These are phyloP conservation scores for Populus deltoides DNA, from an alignment of 345 rosid genomes.

Conservation along the genomic window DNA sequence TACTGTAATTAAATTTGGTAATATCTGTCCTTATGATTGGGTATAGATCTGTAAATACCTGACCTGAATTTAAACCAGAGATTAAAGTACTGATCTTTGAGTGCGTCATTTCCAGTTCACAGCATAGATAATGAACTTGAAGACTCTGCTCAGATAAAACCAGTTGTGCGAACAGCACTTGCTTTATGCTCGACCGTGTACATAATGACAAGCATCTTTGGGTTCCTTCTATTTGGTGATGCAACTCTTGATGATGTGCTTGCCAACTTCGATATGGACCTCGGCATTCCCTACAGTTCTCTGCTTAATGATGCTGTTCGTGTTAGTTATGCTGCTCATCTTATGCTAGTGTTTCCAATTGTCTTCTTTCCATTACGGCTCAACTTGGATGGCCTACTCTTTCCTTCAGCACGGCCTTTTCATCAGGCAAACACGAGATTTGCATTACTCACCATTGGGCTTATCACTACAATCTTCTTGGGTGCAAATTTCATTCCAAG, in stretches of 20 bases:
- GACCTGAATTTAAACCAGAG: not conserved
- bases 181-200: conserved; percentile 71
- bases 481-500: conserved; percentile 92
- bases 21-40: not conserved
- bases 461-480: conserved; percentile 55
- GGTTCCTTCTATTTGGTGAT: conserved; percentile 86
- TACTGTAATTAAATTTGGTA: not conserved
- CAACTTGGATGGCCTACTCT: conserved; percentile 81
- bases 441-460: conserved; percentile 54
- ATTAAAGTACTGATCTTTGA: conserved; percentile 9
- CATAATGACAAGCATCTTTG: conserved; percentile 72
- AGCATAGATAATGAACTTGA: conserved; percentile 80
- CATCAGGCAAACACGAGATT: conserved; percentile 61
- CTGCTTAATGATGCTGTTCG: conserved; percentile 76
- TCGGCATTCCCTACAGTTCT: conserved; percentile 71
- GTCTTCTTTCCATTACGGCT: conserved; percentile 78
- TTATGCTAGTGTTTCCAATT: conserved; percentile 91
- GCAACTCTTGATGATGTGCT: conserved; percentile 79
- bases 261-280: conserved; percentile 78
- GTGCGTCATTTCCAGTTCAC: conserved; percentile 61
- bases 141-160: conserved; percentile 59
- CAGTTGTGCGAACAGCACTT: conserved; percentile 72
- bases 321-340: conserved; percentile 80
- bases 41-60: not conserved
- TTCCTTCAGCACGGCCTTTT: conserved; percentile 64